Evolutionary conservation across 805 yeast species (phyloP), one percentile per base, ranked within the genome.

Genomic region (Hyphopichia homilentoma): DNA sequence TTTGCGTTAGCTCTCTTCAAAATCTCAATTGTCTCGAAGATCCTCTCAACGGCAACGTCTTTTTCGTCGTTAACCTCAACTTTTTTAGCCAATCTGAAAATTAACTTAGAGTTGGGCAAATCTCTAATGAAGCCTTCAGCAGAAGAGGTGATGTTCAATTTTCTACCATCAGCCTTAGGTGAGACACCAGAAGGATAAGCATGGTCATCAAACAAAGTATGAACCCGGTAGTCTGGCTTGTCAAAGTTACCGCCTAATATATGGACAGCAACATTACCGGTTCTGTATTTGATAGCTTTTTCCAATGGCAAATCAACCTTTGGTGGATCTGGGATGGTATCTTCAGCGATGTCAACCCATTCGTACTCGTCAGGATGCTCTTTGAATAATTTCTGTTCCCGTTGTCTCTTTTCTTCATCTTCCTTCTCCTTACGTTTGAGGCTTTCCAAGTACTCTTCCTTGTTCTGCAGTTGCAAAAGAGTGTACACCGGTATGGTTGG

Each of bases 91-190:
- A 79, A 50, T 52, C 90, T 69, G 41, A 84, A 59, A 22, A 76
- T 57, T 26, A 76, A 41, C 29, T 57, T 64, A 22, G 88, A 80
- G 50, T 82, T 69, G 25, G 73, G 71, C 46, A 84, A 67, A 52
- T 84, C 93, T 54, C 94, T 75, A 30, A 84, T 66, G 43, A 83
- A 83, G 0, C 74, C 75, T 38, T 70, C 75, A 14, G 79, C 82
- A 16, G 58, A 52, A n/a, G 76, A 74, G 11, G 70, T 49, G 16
- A 67, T 48, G 9, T 50, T 42, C 19, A 83, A 52, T 8, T 40
- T 50, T 31, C 70, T 69, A 20, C 75, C 75, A 19, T 58, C 68
- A 2, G 77, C 52, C 45, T 65, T 72, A 7, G 73, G 54, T 1
- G 84, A 61, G 6, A 68, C 65, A 35, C 74, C 77, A 2, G 77